A percentile compares a stretch with the other conserved stretches of the same genome.
Conservation (phyloP, 805 yeast species). For the Metschnikowia gruessii region DNA sequence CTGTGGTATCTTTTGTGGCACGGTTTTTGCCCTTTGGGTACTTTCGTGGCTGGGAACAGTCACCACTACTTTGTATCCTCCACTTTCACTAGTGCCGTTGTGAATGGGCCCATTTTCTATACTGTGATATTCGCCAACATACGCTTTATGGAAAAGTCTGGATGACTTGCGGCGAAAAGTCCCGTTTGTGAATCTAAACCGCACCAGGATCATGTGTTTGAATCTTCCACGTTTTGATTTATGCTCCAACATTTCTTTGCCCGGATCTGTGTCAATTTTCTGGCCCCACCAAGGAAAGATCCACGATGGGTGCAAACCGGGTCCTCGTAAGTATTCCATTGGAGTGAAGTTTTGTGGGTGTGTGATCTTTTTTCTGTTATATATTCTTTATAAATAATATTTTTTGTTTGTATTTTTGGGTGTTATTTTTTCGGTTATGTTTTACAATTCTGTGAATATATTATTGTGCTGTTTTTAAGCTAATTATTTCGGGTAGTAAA, state of each 20-base stretch:
- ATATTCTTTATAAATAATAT: no score
- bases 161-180: background rate
- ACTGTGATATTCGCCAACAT: background rate
- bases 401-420: no score
- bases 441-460: background rate
- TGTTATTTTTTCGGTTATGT: background rate
- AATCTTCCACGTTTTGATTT: conserved; percentile 4
- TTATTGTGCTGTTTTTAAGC: background rate
- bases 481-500: background rate
- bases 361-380: background rate
- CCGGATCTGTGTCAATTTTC: background rate
- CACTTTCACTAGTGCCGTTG: background rate
- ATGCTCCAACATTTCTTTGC: background rate
- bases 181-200: background rate
- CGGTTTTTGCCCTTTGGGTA: no score
- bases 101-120: background rate
- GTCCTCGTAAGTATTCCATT: conserved; percentile 1
- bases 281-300: conserved; percentile 8
- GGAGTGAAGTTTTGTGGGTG: background rate
- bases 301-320: conserved; percentile 12
- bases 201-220: background rate
- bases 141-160: background rate
- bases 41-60: background rate
- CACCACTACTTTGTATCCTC: conserved; percentile 1
- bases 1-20: no score